Evolutionary conservation across 2,329 filamentous ascomycete genomes (phyloP).

Genomic region (Aschersonia sp.): DNA sequence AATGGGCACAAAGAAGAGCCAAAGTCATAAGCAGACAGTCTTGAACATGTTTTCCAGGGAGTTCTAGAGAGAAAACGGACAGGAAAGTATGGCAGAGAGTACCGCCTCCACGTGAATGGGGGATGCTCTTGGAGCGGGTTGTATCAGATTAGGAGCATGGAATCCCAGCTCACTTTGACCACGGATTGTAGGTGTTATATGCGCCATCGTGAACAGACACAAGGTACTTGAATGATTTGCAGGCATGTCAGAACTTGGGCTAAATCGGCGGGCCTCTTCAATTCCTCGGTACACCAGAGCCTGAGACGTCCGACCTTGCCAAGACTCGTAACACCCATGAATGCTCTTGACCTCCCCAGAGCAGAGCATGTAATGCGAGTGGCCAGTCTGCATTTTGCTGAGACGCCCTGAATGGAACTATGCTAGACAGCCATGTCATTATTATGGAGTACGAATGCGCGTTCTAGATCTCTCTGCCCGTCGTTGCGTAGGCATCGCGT

Average conservation of each 20-base stretch:
- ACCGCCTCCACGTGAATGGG: too few species aligned
- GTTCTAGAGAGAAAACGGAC: too few species aligned
- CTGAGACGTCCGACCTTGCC: background rate
- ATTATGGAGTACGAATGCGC: background rate
- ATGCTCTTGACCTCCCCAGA: background rate
- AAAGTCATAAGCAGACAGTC: too few species aligned
- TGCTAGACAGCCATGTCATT: background rate
- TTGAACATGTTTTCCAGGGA: too few species aligned
- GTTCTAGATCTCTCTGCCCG: background rate
- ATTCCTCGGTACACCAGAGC: background rate
- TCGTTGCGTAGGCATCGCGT: background rate
- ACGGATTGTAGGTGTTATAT: slow-evolving; percentile 4
- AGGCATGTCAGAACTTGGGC: background rate
- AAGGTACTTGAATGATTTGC: background rate
- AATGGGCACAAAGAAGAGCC: too few species aligned
- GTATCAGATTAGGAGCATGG: too few species aligned
- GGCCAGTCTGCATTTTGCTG: background rate
- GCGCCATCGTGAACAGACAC: slow-evolving; percentile 2
- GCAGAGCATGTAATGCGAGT: background rate
- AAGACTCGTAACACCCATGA: background rate
- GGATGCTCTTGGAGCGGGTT: too few species aligned
- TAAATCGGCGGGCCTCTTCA: background rate
- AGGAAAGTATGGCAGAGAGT: background rate
- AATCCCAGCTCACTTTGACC: too few species aligned
- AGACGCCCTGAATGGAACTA: background rate